These are phyloP conservation scores for Aureobasidium vineae DNA, from an alignment of 2,329 filamentous ascomycete species.

Conservation along the genomic window DNA sequence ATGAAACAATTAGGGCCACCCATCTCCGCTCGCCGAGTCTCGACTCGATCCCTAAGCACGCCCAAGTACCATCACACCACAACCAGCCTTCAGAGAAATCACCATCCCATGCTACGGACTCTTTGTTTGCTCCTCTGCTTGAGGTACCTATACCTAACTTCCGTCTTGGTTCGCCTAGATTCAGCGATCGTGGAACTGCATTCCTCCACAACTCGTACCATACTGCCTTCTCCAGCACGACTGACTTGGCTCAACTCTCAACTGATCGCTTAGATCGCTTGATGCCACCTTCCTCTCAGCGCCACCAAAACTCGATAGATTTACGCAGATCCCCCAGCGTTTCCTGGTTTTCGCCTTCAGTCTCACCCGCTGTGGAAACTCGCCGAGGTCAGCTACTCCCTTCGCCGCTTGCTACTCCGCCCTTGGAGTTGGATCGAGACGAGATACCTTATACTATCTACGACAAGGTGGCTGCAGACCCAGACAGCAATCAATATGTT, in stretches of 20 bases:
- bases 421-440: constrained; percentile 8
- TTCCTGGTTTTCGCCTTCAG: constrained; percentile 23
- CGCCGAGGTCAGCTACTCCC: constrained; percentile 1
- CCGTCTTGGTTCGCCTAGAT: constrained; percentile 76
- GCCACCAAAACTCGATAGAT: constrained; percentile 22
- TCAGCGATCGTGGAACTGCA: constrained; percentile 72
- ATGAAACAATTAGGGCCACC: background rate
- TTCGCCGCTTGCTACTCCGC: background rate
- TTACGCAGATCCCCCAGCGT: constrained; percentile 18
- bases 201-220: constrained; percentile 79
- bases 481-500: constrained; percentile 78
- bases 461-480: constrained; percentile 74
- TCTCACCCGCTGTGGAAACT: constrained; percentile 2
- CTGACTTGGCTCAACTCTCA: constrained; percentile 59
- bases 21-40: constrained; percentile 22
- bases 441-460: constrained; percentile 65
- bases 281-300: constrained; percentile 44
- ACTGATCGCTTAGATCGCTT: constrained; percentile 41
- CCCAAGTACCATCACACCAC: background rate
- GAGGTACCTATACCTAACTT: constrained; percentile 80
- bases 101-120: background rate
- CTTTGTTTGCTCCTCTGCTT: constrained; percentile 47
- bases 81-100: background rate
- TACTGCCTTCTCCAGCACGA: constrained; percentile 62
- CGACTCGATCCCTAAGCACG: constrained; percentile 4